These are phyloP conservation scores for Calophaca sinica DNA, from an alignment of 306 rosid species.

Conservation along the genomic window DNA sequence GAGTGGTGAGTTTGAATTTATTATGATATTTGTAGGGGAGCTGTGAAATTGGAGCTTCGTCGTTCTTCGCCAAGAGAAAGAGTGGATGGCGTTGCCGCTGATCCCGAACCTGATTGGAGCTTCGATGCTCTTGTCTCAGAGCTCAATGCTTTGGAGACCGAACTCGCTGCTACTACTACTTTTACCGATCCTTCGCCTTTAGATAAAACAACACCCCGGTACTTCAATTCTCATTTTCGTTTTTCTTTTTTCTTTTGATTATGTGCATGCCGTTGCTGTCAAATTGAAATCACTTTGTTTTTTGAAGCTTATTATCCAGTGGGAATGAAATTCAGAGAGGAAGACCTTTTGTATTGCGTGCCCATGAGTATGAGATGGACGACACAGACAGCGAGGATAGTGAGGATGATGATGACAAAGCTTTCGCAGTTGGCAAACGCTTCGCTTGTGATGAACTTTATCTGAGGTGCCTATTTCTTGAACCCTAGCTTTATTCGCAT, in stretches of 20 bases:
- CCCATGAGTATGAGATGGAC: constrained; percentile 63
- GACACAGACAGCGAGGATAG: constrained; percentile 52
- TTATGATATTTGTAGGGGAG: constrained; percentile 57
- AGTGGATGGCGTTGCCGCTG: constrained; percentile 55
- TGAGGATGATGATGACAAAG: constrained; percentile 49
- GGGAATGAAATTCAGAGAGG: constrained; percentile 49
- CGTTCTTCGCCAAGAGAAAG: constrained; percentile 50
- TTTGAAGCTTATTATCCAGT: constrained; percentile 37
- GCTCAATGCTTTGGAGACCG: constrained; percentile 69
- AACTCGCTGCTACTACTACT: constrained; percentile 46
- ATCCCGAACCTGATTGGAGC: constrained; percentile 86
- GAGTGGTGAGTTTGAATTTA: neutral
- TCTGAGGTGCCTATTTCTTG: constrained; percentile 61
- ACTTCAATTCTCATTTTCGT: constrained; percentile 17
- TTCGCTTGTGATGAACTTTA: constrained; percentile 63
- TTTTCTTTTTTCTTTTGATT: neutral
- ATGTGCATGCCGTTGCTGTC: neutral
- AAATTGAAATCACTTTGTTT: constrained; percentile 22
- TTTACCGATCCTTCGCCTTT: constrained; percentile 51
- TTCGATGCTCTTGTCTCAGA: constrained; percentile 68
- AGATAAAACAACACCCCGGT: constrained; percentile 58
- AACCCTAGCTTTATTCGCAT: constrained; percentile 6
- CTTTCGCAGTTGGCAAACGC: constrained; percentile 49
- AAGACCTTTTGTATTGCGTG: constrained; percentile 65
- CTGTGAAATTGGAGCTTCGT: constrained; percentile 60